Evolutionary conservation across 2,329 filamentous ascomycete genomes (phyloP).

Genomic region (Pyricularia pennisetigena): DNA sequence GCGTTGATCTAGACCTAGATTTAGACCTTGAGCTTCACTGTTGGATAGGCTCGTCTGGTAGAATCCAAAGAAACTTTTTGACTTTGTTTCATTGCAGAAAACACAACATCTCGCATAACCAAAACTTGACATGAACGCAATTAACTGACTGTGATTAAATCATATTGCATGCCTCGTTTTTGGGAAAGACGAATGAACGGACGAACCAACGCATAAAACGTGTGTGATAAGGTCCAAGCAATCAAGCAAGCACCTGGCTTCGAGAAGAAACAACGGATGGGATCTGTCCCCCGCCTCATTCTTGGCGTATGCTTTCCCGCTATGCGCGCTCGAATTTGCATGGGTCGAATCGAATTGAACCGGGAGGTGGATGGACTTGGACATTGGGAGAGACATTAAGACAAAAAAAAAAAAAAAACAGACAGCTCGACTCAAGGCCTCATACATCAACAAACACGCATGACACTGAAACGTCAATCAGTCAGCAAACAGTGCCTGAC

Average conservation of each 20-base stretch:
- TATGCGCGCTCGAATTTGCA: not conserved
- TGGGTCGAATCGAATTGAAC: not conserved
- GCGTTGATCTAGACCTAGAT: not conserved
- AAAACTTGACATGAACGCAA: not conserved
- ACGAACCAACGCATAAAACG: not conserved
- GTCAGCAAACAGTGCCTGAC: not conserved
- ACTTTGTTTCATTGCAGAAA: not conserved
- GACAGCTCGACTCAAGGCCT: not conserved
- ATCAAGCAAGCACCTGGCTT: not conserved
- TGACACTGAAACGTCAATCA: not conserved
- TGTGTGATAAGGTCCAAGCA: not conserved
- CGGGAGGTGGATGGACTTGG: not conserved
- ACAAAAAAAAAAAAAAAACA: not conserved
- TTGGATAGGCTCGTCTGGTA: not conserved
- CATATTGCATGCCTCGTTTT: not conserved
- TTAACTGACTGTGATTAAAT: not conserved
- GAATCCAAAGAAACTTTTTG: not conserved
- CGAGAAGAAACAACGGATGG: not conserved
- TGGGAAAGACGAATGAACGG: not conserved
- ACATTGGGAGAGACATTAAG: not conserved
- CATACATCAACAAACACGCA: not conserved
- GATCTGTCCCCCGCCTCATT: not conserved
- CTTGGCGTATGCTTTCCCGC: not conserved
- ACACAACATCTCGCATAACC: not conserved
- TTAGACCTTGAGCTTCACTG: not conserved